phyloP scores from a whole-genome alignment of 192 early-diverging fungal species.

The Podila epicladia region DNA sequence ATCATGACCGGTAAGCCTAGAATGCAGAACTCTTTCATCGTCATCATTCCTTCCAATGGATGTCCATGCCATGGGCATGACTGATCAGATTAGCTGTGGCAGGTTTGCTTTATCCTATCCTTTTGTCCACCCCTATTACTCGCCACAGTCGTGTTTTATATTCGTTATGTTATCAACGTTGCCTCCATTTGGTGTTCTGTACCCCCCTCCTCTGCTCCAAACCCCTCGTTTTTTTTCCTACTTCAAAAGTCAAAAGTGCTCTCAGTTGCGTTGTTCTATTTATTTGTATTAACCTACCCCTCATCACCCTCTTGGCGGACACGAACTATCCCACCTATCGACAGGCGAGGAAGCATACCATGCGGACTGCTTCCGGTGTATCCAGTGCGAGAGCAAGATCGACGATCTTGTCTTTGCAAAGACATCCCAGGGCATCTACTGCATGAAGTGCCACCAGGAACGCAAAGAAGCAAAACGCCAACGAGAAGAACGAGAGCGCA shows the following conservation, averaged over 20 bases:
- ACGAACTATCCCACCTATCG: too few relatives aligned
- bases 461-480: constrained; percentile 72
- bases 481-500: constrained; percentile 60
- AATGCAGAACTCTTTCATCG: background rate
- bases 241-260: background rate
- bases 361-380: constrained; percentile 82
- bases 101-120: too few relatives aligned
- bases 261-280: too few relatives aligned
- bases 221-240: background rate
- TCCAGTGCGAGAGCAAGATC: constrained; percentile 76
- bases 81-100: too few relatives aligned
- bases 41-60: too few relatives aligned
- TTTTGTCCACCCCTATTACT: too few relatives aligned
- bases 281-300: too few relatives aligned
- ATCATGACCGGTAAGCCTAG: constrained; percentile 75
- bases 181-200: background rate
- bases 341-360: constrained; percentile 81
- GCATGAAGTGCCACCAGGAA: constrained; percentile 76
- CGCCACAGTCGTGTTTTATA: too few relatives aligned
- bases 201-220: background rate
- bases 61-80: too few relatives aligned
- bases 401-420: constrained; percentile 83
- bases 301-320: too few relatives aligned
- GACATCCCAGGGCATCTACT: constrained; percentile 83
- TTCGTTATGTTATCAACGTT: too few relatives aligned